phyloP scores from a whole-genome alignment of 495 filamentous ascomycete genomes.

The Penicillium tannophilum region DNA sequence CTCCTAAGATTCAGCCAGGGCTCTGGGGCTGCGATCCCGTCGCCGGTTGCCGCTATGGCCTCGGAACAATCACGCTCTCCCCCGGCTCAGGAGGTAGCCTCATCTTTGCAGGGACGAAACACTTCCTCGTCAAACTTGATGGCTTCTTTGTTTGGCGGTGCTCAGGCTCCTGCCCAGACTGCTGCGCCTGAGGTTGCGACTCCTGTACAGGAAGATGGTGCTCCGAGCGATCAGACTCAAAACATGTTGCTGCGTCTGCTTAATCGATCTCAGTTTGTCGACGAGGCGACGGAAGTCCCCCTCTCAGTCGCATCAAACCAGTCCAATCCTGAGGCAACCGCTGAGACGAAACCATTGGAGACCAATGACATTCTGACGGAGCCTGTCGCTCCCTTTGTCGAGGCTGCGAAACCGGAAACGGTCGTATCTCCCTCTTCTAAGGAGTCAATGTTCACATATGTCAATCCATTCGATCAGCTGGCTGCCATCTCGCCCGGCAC shows the following conservation, averaged over 20 bases:
- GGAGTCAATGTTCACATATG: conserved; percentile 67
- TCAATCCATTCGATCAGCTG: conserved; percentile 79
- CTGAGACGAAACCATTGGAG: conserved; percentile 15
- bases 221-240: conserved; percentile 57
- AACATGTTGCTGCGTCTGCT: conserved; percentile 68
- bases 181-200: conserved; percentile 20
- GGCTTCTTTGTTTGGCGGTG: conserved; percentile 57
- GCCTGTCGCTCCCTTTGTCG: conserved; percentile 13
- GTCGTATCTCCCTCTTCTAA: conserved; percentile 38
- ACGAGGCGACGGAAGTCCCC: conserved; percentile 23
- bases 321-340: not conserved
- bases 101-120: conserved; percentile 50
- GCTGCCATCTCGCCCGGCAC: conserved; percentile 69
- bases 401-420: conserved; percentile 35
- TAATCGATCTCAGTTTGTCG: conserved; percentile 55
- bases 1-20: conserved; percentile 81
- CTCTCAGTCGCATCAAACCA: conserved; percentile 15
- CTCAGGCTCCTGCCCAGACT: conserved; percentile 32
- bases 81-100: conserved; percentile 34
- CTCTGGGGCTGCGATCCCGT: conserved; percentile 21
- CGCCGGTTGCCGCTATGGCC: conserved; percentile 22
- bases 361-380: conserved; percentile 23
- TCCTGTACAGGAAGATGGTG: conserved; percentile 28
- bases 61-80: conserved; percentile 43
- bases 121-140: conserved; percentile 66